A percentile compares a stretch with the other conserved stretches of the same genome.
Evolutionary conservation across 352 stramenopile genomes (phyloP).

Genomic region (Phytophthora tubulina): DNA sequence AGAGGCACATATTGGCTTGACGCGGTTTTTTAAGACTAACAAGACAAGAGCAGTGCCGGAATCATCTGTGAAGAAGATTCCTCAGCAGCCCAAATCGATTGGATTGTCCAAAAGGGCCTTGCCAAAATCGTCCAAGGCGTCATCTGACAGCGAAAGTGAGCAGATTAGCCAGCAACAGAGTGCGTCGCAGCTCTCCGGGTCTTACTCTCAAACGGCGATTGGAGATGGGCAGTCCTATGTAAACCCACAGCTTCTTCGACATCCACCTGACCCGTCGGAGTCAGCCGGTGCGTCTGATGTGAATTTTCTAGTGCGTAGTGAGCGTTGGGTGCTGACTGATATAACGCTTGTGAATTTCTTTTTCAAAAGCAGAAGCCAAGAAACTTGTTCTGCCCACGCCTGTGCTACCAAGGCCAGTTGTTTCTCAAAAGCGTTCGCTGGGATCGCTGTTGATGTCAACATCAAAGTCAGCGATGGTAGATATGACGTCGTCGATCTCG

Average conservation of each 20-base stretch:
- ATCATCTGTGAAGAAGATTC: slow-evolving; percentile 38
- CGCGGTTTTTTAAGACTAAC: slow-evolving; percentile 87
- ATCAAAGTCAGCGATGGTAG: slow-evolving; percentile 67
- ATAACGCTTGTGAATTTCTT: slow-evolving; percentile 8
- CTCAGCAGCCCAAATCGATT: slow-evolving; percentile 51
- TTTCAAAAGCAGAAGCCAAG: slow-evolving; percentile 21
- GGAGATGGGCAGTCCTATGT: slow-evolving; percentile 87
- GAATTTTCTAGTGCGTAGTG: slow-evolving; percentile 3
- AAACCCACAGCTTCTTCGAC: slow-evolving; percentile 69
- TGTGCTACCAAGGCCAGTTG: slow-evolving; percentile 13
- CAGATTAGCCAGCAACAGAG: slow-evolving; percentile 19
- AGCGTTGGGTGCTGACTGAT: slow-evolving; percentile 11
- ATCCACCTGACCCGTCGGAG: slow-evolving; percentile 14
- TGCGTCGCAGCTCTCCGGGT: slow-evolving; percentile 16
- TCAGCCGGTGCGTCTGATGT: slow-evolving; percentile 31
- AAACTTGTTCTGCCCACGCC: slow-evolving; percentile 9
- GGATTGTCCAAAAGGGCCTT: slow-evolving; percentile 45
- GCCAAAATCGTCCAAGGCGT: slow-evolving; percentile 26
- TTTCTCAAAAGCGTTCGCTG: slow-evolving; percentile 56
- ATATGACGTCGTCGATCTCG: slow-evolving; percentile 72
- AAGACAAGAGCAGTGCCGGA: slow-evolving; percentile 49
- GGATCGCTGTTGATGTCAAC: slow-evolving; percentile 63
- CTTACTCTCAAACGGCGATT: slow-evolving; percentile 54
- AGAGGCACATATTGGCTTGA: slow-evolving; percentile 85
- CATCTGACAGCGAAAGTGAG: slow-evolving; percentile 35